Percentiles rank a stretch among this genome's conserved stretches.
phyloP scores from a whole-genome alignment of 192 early-diverging fungal genomes.

The Entophlyctis luteolus region DNA sequence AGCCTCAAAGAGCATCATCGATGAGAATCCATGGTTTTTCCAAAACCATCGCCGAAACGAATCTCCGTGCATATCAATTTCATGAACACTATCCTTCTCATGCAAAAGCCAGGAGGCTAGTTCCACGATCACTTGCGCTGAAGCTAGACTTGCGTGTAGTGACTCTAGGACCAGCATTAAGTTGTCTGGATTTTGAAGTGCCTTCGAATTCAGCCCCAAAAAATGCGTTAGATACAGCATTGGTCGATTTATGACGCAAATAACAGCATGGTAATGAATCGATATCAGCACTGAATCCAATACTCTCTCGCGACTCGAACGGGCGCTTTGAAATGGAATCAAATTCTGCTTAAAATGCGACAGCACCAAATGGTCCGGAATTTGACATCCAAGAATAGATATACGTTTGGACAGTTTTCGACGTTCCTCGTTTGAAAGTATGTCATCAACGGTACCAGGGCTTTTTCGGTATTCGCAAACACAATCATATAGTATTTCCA shows the following conservation, averaged over 20 bases:
- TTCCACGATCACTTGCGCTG: not conserved
- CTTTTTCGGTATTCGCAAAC: not conserved
- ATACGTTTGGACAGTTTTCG: not conserved
- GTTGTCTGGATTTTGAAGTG: not conserved
- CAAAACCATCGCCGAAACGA: not conserved
- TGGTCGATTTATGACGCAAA: not conserved
- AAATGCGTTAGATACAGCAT: slow-evolving; percentile 1
- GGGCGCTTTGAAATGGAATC: not conserved
- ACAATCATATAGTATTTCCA: not conserved
- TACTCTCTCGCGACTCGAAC: not conserved
- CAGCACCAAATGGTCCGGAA: not conserved
- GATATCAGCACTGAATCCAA: not conserved
- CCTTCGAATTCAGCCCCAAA: not conserved
- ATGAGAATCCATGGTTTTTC: not conserved
- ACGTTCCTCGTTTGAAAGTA: not conserved
- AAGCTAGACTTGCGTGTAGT: not conserved
- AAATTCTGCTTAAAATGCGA: not conserved
- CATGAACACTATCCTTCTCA: not conserved
- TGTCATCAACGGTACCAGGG: not conserved
- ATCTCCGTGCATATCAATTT: not conserved
- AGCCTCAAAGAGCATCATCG: slow-evolving; percentile 1
- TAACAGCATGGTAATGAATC: not conserved
- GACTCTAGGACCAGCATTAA: not conserved
- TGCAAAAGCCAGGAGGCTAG: not conserved
- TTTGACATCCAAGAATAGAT: not conserved